phyloP scores from a whole-genome alignment of 2,329 filamentous ascomycete genomes.

The Cercospora citrullina region DNA sequence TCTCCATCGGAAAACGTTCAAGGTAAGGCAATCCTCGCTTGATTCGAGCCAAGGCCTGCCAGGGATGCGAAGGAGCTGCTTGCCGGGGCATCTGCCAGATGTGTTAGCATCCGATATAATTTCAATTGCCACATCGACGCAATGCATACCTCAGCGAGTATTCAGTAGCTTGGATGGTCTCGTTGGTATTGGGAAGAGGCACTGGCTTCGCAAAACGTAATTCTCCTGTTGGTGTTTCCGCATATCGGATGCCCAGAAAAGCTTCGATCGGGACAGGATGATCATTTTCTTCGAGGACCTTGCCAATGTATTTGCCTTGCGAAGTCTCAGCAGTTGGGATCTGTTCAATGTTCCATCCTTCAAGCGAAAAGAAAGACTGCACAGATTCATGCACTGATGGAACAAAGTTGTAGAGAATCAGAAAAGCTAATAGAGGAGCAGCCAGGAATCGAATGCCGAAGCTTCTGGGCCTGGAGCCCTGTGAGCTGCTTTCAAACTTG shows the following conservation, averaged over 20 bases:
- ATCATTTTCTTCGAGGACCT: constrained; percentile 22
- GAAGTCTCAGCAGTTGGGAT: constrained; percentile 21
- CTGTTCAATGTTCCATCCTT: constrained; percentile 22
- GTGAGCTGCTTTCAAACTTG: background rate
- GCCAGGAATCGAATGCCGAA: constrained; percentile 18
- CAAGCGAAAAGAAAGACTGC: constrained; percentile 25
- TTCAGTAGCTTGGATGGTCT: constrained; percentile 39
- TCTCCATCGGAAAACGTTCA: constrained; percentile 58
- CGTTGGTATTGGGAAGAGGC: constrained; percentile 41
- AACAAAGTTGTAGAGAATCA: constrained; percentile 26
- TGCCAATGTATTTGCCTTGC: constrained; percentile 30
- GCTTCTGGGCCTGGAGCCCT: background rate
- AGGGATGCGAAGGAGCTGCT: constrained; percentile 30
- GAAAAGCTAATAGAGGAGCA: constrained; percentile 24
- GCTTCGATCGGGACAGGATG: constrained; percentile 31
- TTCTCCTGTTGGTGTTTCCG: constrained; percentile 48
- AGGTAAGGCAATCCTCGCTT: constrained; percentile 58
- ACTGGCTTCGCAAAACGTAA: constrained; percentile 56
- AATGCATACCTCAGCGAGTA: constrained; percentile 25
- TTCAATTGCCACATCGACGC: background rate
- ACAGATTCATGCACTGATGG: constrained; percentile 23
- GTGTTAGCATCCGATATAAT: constrained; percentile 29
- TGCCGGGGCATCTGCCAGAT: constrained; percentile 32
- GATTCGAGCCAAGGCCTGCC: constrained; percentile 29
- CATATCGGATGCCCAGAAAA: constrained; percentile 48